phyloP scores from a whole-genome alignment of 139 green algal genomes.

The Raphidocelis subcapitata region DNA sequence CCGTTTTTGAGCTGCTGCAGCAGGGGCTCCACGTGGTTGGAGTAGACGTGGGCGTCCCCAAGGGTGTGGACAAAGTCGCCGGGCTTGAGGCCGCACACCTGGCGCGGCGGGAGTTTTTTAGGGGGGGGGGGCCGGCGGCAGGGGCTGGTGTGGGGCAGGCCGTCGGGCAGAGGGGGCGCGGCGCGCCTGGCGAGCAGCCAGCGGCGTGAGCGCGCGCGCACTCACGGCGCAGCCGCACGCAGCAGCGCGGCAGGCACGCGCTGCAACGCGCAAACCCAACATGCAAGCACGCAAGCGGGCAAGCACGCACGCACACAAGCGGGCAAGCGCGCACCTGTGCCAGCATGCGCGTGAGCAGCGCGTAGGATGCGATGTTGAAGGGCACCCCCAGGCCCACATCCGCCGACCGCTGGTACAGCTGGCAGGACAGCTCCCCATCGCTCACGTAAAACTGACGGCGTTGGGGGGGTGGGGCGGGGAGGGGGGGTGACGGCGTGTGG shows the following conservation, averaged over 20 bases:
- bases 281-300: not conserved
- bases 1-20: conserved; percentile 88
- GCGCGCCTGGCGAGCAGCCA: too few relatives aligned
- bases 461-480: too few relatives aligned
- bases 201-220: not conserved
- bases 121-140: too few relatives aligned
- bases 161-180: too few relatives aligned
- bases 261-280: too few relatives aligned
- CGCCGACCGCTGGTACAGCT: conserved; percentile 98
- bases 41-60: conserved; percentile 97
- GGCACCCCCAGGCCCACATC: conserved; percentile 98
- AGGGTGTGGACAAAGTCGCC: conserved; percentile 96
- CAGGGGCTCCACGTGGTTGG: conserved; percentile 96
- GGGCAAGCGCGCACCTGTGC: conserved; percentile 81
- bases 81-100: conserved; percentile 82
- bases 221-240: too few relatives aligned
- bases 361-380: conserved; percentile 99
- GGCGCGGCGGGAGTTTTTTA: too few relatives aligned
- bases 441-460: conserved; percentile 94
- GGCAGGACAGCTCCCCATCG: conserved; percentile 94
- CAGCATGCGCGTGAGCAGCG: conserved; percentile 93
- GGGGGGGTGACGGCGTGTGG: too few relatives aligned
- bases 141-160: too few relatives aligned
- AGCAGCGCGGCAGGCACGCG: too few relatives aligned
- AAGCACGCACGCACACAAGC: not conserved